A percentile compares a stretch with the other conserved stretches of the same genome.
Evolutionary conservation across 2,329 filamentous ascomycete species (phyloP).

Genomic region (Stemphylium lycopersici): DNA sequence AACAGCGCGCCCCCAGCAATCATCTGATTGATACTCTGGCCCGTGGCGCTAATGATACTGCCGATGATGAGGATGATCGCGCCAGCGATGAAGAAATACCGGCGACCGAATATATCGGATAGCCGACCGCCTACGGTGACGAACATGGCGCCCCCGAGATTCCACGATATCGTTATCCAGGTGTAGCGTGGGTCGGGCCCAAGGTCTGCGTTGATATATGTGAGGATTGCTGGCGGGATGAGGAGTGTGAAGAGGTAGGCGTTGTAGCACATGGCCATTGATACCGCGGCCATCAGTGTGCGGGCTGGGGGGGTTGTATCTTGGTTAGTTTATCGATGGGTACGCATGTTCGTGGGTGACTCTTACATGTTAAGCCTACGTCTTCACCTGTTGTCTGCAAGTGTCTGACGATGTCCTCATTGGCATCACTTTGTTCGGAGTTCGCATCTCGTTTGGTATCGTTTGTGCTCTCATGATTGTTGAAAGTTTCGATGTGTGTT

Average conservation of each 20-base stretch:
- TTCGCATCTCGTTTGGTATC: constrained; percentile 14
- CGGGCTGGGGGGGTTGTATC: constrained; percentile 1
- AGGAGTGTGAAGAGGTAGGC: constrained; percentile 44
- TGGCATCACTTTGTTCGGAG: constrained; percentile 17
- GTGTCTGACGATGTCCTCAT: constrained; percentile 39
- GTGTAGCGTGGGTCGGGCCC: constrained; percentile 40
- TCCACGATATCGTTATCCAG: constrained; percentile 46
- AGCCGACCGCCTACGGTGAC: constrained; percentile 44
- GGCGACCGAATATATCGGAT: constrained; percentile 50
- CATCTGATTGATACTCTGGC: constrained; percentile 49
- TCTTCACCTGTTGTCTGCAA: constrained; percentile 39
- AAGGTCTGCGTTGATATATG: constrained; percentile 43
- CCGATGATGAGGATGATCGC: constrained; percentile 45
- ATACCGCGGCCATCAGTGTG: constrained; percentile 32
- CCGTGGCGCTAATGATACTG: constrained; percentile 50
- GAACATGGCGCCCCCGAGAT: constrained; percentile 41
- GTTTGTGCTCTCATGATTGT: constrained; percentile 12
- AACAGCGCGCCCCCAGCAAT: constrained; percentile 51
- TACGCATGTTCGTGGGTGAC: background rate
- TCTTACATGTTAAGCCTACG: constrained; percentile 35
- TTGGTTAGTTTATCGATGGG: no score
- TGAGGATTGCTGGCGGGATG: constrained; percentile 41
- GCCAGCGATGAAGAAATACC: constrained; percentile 44
- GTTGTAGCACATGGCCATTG: constrained; percentile 42
- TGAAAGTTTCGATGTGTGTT: constrained; percentile 27